These are phyloP conservation scores for Tetragonia tetragonoides DNA, from an alignment of 148 eudicot genomes.

Conservation along the genomic window DNA sequence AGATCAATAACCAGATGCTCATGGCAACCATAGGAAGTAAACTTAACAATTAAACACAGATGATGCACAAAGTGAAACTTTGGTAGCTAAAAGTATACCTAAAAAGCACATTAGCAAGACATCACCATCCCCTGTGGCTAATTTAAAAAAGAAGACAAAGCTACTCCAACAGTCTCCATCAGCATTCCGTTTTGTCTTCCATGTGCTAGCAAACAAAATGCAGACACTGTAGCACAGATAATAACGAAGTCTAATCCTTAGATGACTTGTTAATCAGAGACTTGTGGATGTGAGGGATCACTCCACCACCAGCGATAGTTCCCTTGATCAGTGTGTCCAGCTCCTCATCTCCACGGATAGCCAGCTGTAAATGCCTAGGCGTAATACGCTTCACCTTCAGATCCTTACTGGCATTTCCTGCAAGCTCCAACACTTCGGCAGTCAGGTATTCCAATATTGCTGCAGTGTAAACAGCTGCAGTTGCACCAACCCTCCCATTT, in stretches of 20 bases:
- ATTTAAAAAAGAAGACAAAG: background rate
- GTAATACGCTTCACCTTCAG: conserved; percentile 70
- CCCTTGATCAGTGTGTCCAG: conserved; percentile 67
- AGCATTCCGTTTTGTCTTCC: background rate
- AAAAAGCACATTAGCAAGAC: conserved; percentile 8
- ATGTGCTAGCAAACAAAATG: conserved; percentile 6
- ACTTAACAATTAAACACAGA: background rate
- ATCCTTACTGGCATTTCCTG: conserved; percentile 67
- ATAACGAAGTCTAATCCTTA: conserved; percentile 37
- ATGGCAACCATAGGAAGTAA: background rate
- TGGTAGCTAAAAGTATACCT: conserved; percentile 10
- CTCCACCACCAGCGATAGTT: conserved; percentile 71
- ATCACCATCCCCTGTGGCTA: conserved; percentile 15
- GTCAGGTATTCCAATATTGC: conserved; percentile 66
- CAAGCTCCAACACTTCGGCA: conserved; percentile 63
- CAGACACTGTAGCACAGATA: background rate
- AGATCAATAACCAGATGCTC: too few relatives aligned
- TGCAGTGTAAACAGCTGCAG: conserved; percentile 69
- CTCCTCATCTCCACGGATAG: conserved; percentile 66
- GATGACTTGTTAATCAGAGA: conserved; percentile 69
- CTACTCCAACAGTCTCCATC: background rate
- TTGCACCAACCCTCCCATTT: conserved; percentile 64
- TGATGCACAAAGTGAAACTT: conserved; percentile 5
- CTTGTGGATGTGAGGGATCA: conserved; percentile 69
- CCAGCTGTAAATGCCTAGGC: conserved; percentile 65